These are phyloP conservation scores for Ilex asprella DNA, from an alignment of 257 asterid species.

Conservation along the genomic window DNA sequence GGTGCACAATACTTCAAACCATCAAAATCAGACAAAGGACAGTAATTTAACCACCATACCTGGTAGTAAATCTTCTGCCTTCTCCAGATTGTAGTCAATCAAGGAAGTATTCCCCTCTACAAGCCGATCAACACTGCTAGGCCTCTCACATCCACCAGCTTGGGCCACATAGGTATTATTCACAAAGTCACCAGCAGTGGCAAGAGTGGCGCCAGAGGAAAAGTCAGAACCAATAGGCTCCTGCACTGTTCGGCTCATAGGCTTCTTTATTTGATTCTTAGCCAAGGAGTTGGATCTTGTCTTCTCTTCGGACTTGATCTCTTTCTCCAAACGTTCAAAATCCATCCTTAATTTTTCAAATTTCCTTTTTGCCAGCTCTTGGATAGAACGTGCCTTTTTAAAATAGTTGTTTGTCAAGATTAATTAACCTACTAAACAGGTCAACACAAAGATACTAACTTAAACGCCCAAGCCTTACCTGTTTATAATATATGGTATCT, in stretches of 20 bases:
- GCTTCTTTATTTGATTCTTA: slow-evolving; percentile 56
- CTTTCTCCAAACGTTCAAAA: slow-evolving; percentile 43
- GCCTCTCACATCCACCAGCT: slow-evolving; percentile 43
- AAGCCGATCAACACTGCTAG: slow-evolving; percentile 41
- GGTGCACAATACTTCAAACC: no score
- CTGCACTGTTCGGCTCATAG: slow-evolving; percentile 45
- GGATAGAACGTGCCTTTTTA: slow-evolving; percentile 77
- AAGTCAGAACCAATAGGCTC: slow-evolving; percentile 77
- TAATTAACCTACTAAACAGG: background rate
- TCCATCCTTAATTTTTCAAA: slow-evolving; percentile 52
- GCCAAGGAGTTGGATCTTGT: slow-evolving; percentile 29
- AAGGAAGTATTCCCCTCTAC: slow-evolving; percentile 51
- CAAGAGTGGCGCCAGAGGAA: slow-evolving; percentile 86
- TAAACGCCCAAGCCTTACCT: slow-evolving; percentile 36
- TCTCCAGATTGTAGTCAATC: slow-evolving; percentile 56
- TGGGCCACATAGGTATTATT: slow-evolving; percentile 36
- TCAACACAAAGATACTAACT: slow-evolving; percentile 5
- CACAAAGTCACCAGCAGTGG: slow-evolving; percentile 47
- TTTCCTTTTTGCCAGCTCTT: slow-evolving; percentile 83
- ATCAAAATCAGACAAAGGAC: no score
- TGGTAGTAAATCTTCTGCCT: slow-evolving; percentile 60
- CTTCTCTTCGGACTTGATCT: slow-evolving; percentile 61
- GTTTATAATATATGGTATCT: slow-evolving; percentile 81
- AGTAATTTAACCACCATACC: slow-evolving; percentile 31
- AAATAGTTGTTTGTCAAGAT: background rate